phyloP scores from a whole-genome alignment of 2,329 filamentous ascomycete genomes.

The Calonectria leucothoes region DNA sequence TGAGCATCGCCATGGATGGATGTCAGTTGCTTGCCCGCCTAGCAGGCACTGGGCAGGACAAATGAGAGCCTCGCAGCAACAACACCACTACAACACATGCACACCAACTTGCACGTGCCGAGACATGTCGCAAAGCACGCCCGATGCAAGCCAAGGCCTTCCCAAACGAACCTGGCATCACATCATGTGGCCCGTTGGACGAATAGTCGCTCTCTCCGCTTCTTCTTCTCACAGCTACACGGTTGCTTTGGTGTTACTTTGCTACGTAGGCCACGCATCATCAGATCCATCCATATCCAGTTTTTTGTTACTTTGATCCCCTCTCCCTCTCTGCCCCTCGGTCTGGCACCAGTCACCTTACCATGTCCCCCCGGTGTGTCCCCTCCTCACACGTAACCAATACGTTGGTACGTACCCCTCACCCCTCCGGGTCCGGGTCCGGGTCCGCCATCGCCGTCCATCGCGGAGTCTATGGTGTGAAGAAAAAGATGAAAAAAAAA shows the following conservation, averaged over 20 bases:
- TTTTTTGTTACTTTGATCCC: background rate
- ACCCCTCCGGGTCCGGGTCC: constrained; percentile 17
- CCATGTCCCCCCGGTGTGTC: background rate
- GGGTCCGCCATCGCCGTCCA: background rate
- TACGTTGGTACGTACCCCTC: background rate
- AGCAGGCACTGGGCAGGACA: background rate
- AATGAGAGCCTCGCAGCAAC: background rate
- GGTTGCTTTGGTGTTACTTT: background rate
- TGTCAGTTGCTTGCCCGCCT: background rate
- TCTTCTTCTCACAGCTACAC: background rate
- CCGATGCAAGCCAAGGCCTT: background rate
- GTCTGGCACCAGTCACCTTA: constrained; percentile 10
- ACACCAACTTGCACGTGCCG: background rate
- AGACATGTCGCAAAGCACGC: background rate
- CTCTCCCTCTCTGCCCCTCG: background rate
- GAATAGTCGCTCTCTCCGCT: background rate
- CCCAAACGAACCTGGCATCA: background rate
- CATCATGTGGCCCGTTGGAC: background rate
- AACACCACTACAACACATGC: background rate
- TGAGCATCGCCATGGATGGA: background rate
- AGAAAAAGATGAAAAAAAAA: background rate
- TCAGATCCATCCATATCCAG: background rate
- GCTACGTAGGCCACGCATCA: constrained; percentile 10
- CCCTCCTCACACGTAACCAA: background rate
- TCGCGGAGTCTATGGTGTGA: background rate